phyloP scores from a whole-genome alignment of 176 grass and related monocot species.

The Paspalum vaginatum region DNA sequence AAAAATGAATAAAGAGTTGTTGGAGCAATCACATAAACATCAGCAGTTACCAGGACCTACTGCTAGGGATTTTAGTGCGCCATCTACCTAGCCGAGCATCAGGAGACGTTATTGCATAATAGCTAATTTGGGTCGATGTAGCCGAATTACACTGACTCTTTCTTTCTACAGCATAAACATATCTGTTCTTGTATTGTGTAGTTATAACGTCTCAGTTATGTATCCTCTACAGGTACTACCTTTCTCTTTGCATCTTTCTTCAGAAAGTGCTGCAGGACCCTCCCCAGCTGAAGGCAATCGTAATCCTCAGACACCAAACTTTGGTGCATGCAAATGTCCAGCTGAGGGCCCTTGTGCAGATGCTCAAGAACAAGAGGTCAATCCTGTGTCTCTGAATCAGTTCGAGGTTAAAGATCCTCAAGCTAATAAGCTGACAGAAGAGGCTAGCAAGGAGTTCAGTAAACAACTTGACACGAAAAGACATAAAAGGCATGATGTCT shows the following conservation, averaged over 20 bases:
- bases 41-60: too few species aligned
- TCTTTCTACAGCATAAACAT: background rate
- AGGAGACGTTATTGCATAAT: background rate
- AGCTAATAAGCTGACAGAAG: conserved; percentile 20
- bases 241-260: conserved; percentile 79
- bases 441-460: conserved; percentile 31
- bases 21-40: too few species aligned
- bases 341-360: conserved; percentile 19
- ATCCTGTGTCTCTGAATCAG: conserved; percentile 18
- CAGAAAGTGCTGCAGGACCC: conserved; percentile 40
- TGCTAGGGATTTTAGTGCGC: too few species aligned
- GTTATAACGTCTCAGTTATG: conserved; percentile 17
- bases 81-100: too few species aligned
- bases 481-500: conserved; percentile 32
- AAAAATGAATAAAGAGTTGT: too few species aligned
- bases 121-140: background rate
- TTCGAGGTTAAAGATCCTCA: conserved; percentile 26
- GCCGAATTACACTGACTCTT: background rate
- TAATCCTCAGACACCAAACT: conserved; percentile 35
- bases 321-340: conserved; percentile 31
- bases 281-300: conserved; percentile 42
- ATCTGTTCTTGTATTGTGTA: background rate
- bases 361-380: conserved; percentile 37
- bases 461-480: conserved; percentile 36
- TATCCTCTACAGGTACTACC: conserved; percentile 46